Conservation (phyloP, 345 rosid species). For the Chamaenerion angustifolium region DNA sequence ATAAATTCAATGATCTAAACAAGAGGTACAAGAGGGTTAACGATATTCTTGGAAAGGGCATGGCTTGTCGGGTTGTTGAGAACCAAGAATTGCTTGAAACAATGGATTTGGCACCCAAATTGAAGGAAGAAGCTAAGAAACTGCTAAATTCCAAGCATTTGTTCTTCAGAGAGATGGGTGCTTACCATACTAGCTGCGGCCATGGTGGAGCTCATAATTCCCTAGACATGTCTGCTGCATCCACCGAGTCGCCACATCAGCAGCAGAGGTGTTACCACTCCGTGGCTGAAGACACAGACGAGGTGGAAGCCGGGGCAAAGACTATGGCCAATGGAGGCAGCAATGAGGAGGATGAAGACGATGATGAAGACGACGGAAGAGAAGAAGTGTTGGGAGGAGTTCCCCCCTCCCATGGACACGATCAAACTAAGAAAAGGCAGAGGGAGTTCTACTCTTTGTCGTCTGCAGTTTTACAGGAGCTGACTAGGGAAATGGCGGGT, state of each 20-base stretch:
- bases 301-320: conserved; percentile 14
- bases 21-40: too few relatives aligned
- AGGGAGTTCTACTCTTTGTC: conserved; percentile 12
- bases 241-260: conserved; percentile 14
- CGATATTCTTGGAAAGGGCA: too few relatives aligned
- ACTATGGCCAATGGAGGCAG: conserved; percentile 29
- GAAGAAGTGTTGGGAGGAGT: conserved; percentile 23
- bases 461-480: conserved; percentile 28
- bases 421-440: conserved; percentile 24
- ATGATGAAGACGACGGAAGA: conserved; percentile 19
- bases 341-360: conserved; percentile 32
- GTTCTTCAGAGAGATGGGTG: conserved; percentile 94
- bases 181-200: conserved; percentile 80
- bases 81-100: too few relatives aligned
- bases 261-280: conserved; percentile 49
- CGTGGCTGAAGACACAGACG: conserved; percentile 17
- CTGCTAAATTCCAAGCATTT: conserved; percentile 83
- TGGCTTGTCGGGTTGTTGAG: too few relatives aligned
- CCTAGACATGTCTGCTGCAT: conserved; percentile 21
- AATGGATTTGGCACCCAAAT: conserved; percentile 43
- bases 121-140: conserved; percentile 17
- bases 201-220: conserved; percentile 38
- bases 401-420: conserved; percentile 16
- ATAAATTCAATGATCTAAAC: too few relatives aligned
- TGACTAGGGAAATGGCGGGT: conserved; percentile 28